Evolutionary conservation across 108 stramenopile genomes (phyloP).

Genomic region (Pseudonitzschia delicatissima): DNA sequence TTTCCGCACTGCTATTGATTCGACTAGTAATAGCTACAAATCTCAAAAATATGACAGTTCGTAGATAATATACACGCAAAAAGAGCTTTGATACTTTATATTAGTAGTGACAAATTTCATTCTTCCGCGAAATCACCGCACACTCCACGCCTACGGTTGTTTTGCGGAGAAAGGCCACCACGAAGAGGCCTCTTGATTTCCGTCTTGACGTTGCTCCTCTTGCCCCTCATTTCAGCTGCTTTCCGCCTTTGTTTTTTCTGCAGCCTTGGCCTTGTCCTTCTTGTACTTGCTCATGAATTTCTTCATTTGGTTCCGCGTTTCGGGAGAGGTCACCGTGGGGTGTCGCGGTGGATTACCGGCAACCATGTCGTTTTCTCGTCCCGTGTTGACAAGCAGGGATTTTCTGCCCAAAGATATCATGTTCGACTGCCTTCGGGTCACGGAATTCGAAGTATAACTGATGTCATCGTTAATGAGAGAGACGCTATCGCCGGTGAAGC

Average conservation of each 20-base stretch:
- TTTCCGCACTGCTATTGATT: too few species aligned
- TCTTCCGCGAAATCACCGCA: too few species aligned
- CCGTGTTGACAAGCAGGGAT: background rate
- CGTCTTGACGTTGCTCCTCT: background rate
- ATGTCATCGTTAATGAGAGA: conserved; percentile 4
- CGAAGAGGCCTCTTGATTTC: too few species aligned
- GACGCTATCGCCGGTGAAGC: background rate
- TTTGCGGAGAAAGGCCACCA: too few species aligned
- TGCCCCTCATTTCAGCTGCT: background rate
- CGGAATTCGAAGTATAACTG: background rate
- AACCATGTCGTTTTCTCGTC: background rate
- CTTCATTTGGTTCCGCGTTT: conserved; percentile 32
- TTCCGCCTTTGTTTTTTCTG: background rate
- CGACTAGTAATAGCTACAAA: too few species aligned
- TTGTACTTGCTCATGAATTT: conserved; percentile 36
- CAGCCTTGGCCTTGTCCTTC: background rate
- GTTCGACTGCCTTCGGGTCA: background rate
- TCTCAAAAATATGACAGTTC: too few species aligned
- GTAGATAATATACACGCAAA: too few species aligned
- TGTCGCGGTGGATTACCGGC: background rate
- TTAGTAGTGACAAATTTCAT: too few species aligned
- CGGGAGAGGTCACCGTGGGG: conserved; percentile 14
- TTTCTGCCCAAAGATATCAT: background rate
- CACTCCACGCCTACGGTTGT: too few species aligned
- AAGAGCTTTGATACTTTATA: too few species aligned